Base-by-base conservation (phyloP, 805 yeast species). In the Cyberlindnera samutprakarnensis region DNA sequence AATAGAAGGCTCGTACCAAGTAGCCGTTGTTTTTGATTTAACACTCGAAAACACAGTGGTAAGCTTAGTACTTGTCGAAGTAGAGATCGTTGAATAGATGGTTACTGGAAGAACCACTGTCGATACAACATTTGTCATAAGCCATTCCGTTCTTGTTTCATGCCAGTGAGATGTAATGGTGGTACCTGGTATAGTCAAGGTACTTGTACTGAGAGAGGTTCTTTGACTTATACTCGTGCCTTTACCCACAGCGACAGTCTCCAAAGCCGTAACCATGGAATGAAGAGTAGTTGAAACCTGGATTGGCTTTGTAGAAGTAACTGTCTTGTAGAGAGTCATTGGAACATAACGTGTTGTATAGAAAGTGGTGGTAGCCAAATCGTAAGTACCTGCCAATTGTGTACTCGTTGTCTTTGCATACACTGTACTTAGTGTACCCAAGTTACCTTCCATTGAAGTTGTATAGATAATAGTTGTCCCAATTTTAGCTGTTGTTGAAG, bases 31-130 rank as follows among this genome's bases (percentile, higher is more conserved):
- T 16, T 31, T 38, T 4, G 27, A 23, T 1, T 39, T 36, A 2
- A 22, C 9, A 15, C 32, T 30, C 11, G 14, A 23, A 4, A 42
- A 30, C 1, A 16, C 21, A 0, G 41, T 28, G 4, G 32, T 8
- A 1, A 29, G n/a, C 3, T 7, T 5, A 1, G 40, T 28, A 12
- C 23, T 22, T 2, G 44, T 36, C 8, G 28, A 22, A 2, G 41
- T 35, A 2, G 20, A 25, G 10, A 37, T 20, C n/a, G n/a, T n/a
- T 1, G 37, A 30, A 23, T 28, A 31, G 12, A 23, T 26, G 12
- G 22, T 15, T 7, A 43, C 16, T 10, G 49, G 46, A 6, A 41
- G 22, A 8, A 39, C 37, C 35, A 46, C 27, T 0, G 47, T 39
- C 13, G 39, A 32, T 9, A 25, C 23, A 3, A 32, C 23, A 3